phyloP scores from a whole-genome alignment of 768 basidiomycete species.

The Plicaturopsis crispa region DNA sequence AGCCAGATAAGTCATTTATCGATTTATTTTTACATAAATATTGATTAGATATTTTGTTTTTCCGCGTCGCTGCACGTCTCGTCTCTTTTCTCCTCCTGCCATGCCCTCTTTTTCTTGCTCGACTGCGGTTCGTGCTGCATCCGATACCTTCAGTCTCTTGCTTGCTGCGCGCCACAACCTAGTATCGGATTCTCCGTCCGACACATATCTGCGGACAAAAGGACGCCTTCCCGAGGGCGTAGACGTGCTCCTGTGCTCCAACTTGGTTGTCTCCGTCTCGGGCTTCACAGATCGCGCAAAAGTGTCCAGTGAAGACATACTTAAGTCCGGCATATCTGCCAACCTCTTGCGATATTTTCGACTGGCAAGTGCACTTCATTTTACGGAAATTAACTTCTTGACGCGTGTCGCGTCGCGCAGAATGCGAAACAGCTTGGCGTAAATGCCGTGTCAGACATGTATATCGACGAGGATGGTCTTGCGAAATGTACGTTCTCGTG shows the following conservation, averaged over 20 bases:
- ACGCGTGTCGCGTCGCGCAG: slow-evolving; percentile 24
- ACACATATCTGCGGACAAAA: slow-evolving; percentile 20
- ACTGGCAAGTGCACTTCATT: slow-evolving; percentile 25
- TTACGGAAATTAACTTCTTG: slow-evolving; percentile 1
- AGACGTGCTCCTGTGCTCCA: slow-evolving; percentile 43
- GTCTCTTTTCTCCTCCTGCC: too few species aligned
- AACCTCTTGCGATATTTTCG: slow-evolving; percentile 46
- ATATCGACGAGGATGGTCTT: slow-evolving; percentile 35
- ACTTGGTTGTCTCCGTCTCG: slow-evolving; percentile 44
- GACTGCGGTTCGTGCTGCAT: slow-evolving; percentile 32
- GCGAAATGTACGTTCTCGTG: slow-evolving; percentile 30
- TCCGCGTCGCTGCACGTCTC: too few species aligned
- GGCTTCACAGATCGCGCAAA: slow-evolving; percentile 40
- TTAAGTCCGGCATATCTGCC: slow-evolving; percentile 39
- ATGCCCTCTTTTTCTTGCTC: slow-evolving; percentile 25
- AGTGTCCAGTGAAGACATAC: slow-evolving; percentile 32
- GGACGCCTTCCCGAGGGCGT: slow-evolving; percentile 30
- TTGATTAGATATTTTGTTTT: too few species aligned
- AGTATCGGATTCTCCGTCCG: slow-evolving; percentile 22
- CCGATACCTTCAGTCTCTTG: slow-evolving; percentile 34
- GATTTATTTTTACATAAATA: too few species aligned
- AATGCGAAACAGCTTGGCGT: slow-evolving; percentile 55
- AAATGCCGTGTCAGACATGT: slow-evolving; percentile 45
- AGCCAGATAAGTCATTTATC: too few species aligned
- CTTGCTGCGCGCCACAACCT: slow-evolving; percentile 42